Base-by-base conservation (phyloP, 129 eudicot species). In the Chrysanthemum seticuspe region DNA sequence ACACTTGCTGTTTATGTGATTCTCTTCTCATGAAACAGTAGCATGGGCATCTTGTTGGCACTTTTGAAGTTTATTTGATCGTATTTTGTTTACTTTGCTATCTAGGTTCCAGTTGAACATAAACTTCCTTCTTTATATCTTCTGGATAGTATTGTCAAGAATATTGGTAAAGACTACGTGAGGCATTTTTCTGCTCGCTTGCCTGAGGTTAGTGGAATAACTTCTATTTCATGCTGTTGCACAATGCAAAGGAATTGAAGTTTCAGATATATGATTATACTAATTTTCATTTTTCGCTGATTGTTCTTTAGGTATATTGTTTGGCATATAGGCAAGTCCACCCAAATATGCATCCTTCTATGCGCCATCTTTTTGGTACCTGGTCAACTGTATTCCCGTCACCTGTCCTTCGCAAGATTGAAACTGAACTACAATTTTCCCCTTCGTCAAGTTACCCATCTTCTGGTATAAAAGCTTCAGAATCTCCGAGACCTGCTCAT, bases 71-170 rank as follows among this genome's bases (percentile, higher is more conserved):
- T 27, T 71, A 52, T 70, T 3, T 65, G 50, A 71, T 16, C 55
- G 65, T 72, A 47, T 65, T 62, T 27, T 63, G 77, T 64, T 72
- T 66, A 25, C 73, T 72, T 78, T 78, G 19, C 55, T 57, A 72
- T 74, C 31, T 83, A 95, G 97, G 99, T 80, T 57, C 86, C 96
- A 44, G 91, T 80, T 73, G 97, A 95, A 31, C 97, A 90, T 55
- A 95, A 95, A 65, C 79, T 95, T 69, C 99, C 99, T 15, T 84
- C 94, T 72, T 76, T 95, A 62, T 95, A 95, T 75, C 97, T 95
- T 79, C 77, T 95, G 87, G 99, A 95, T 70, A 95, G 97, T 81
- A 91, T 95, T 71, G 99, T 88, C 73, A 95, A 95, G 81, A 95
- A 95, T 81, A 90, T 95, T 61, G 99, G 99, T 21, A 77, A 80